Conservation (phyloP, 2,329 filamentous ascomycete genomes). For the Penicillium paneum region DNA sequence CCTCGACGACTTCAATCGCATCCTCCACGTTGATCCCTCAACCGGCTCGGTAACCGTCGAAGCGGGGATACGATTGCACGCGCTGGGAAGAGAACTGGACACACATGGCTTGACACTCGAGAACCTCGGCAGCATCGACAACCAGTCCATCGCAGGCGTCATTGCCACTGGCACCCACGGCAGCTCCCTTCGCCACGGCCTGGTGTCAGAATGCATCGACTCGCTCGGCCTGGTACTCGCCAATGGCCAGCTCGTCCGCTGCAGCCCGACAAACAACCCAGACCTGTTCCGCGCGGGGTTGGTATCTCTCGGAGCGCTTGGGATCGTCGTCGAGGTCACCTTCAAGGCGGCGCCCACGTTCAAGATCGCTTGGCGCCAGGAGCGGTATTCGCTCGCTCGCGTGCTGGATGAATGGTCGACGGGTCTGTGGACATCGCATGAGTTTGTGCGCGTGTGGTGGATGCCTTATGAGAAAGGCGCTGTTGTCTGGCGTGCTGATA, state of each 20-base stretch:
- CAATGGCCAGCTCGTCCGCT: slow-evolving; percentile 70
- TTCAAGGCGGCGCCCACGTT: slow-evolving; percentile 77
- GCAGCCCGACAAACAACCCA: slow-evolving; percentile 63
- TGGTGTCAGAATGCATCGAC: slow-evolving; percentile 75
- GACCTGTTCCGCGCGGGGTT: slow-evolving; percentile 86
- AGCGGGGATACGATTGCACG: slow-evolving; percentile 79
- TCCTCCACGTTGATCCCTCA: slow-evolving; percentile 66
- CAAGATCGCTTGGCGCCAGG: slow-evolving; percentile 83
- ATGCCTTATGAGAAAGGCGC: slow-evolving; percentile 86
- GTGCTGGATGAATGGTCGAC: slow-evolving; percentile 70
- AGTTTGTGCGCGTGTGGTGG: slow-evolving; percentile 97
- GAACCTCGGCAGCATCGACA: slow-evolving; percentile 91
- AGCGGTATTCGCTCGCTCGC: slow-evolving; percentile 65
- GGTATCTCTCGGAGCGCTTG: slow-evolving; percentile 81
- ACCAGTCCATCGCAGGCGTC: slow-evolving; percentile 87
- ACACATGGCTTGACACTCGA: slow-evolving; percentile 77
- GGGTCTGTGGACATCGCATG: slow-evolving; percentile 74
- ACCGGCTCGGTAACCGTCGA: slow-evolving; percentile 71
- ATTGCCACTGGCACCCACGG: slow-evolving; percentile 94
- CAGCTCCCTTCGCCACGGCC: slow-evolving; percentile 76
- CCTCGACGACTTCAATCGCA: slow-evolving; percentile 73
- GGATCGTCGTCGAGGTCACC: slow-evolving; percentile 86
- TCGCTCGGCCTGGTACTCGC: slow-evolving; percentile 77
- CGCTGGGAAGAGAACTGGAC: slow-evolving; percentile 71
- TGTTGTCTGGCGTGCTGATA: slow-evolving; percentile 85